Percentiles rank a stretch among this genome's conserved stretches.
Conservation (phyloP, 805 yeast genomes). For the Yamadazyma laniorum region DNA sequence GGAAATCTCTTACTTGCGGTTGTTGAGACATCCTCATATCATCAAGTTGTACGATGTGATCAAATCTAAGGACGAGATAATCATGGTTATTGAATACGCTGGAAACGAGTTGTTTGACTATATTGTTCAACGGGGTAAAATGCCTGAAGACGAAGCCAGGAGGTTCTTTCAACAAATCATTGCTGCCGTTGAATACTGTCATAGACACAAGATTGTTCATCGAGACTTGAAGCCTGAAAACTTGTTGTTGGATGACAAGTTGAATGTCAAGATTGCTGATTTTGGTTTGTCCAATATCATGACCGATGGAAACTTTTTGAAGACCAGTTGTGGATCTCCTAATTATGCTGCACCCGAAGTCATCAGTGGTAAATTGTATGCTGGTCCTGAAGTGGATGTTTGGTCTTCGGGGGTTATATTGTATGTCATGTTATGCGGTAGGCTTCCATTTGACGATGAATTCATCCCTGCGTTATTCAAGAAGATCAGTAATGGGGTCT, state of each 20-base stretch:
- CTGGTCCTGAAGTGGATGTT: slow-evolving; percentile 97
- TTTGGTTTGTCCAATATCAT: slow-evolving; percentile 91
- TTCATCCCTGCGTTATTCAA: slow-evolving; percentile 92
- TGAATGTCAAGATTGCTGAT: slow-evolving; percentile 94
- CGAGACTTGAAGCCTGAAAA: slow-evolving; percentile 97
- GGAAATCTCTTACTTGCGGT: slow-evolving; percentile 84
- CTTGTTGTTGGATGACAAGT: slow-evolving; percentile 78
- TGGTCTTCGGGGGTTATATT: slow-evolving; percentile 97
- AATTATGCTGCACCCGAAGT: slow-evolving; percentile 98
- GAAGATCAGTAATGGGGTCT: slow-evolving; percentile 89
- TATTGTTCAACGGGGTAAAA: slow-evolving; percentile 88
- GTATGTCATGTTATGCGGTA: slow-evolving; percentile 93
- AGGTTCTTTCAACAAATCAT: slow-evolving; percentile 94
- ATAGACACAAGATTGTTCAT: slow-evolving; percentile 93
- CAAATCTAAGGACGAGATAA: slow-evolving; percentile 90
- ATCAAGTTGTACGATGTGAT: slow-evolving; percentile 94
- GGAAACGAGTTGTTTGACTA: slow-evolving; percentile 96
- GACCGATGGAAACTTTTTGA: slow-evolving; percentile 96
- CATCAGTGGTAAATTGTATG: slow-evolving; percentile 88
- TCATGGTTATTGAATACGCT: slow-evolving; percentile 96
- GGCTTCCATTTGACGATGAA: slow-evolving; percentile 95
- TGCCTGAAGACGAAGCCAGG: slow-evolving; percentile 89
- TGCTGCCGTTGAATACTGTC: slow-evolving; percentile 95
- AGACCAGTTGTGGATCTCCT: slow-evolving; percentile 95
- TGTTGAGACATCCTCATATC: slow-evolving; percentile 92